A percentile compares a stretch with the other conserved stretches of the same genome.
Conservation (phyloP, 495 filamentous ascomycete genomes). For the Aspergillus indologenus region DNA sequence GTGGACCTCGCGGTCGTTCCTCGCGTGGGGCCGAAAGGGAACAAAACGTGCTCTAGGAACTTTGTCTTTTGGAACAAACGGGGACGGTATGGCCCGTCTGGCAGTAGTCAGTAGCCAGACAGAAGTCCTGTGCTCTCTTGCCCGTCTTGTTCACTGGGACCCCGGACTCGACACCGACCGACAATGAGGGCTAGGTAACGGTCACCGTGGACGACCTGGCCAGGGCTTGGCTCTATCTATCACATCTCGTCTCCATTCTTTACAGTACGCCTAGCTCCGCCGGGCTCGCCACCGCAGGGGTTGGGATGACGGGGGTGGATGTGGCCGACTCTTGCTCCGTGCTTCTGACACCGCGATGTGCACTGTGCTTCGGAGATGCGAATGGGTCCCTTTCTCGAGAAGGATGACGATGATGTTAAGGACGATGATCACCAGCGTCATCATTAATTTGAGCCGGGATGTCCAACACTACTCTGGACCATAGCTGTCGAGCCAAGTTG, state of each 20-base stretch:
- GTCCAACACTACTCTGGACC: not conserved
- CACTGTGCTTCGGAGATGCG: not conserved
- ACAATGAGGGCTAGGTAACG: conserved; percentile 9
- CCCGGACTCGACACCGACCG: conserved; percentile 3
- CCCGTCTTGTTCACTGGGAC: conserved; percentile 1
- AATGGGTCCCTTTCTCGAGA: not conserved
- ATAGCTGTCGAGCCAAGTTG: not conserved
- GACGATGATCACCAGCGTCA: not conserved
- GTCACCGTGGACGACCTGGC: conserved; percentile 15
- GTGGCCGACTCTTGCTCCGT: conserved; percentile 5
- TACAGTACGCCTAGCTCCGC: not conserved
- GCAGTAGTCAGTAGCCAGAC: not conserved
- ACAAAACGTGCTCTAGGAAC: conserved; percentile 7
- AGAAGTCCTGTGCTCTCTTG: conserved; percentile 6
- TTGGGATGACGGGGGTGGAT: conserved; percentile 1
- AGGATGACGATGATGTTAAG: not conserved
- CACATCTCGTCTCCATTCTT: too few species aligned
- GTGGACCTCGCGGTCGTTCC: conserved; percentile 21
- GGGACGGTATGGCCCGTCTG: not conserved
- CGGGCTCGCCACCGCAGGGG: conserved; percentile 18
- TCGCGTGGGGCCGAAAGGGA: conserved; percentile 19
- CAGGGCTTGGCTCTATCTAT: conserved; percentile 16
- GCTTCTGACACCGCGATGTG: conserved; percentile 1
- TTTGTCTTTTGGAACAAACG: not conserved
- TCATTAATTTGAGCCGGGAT: not conserved